A percentile compares a stretch with the other conserved stretches of the same genome.
phyloP scores from a whole-genome alignment of 441 rosid species.

The Metrosideros polymorpha region DNA sequence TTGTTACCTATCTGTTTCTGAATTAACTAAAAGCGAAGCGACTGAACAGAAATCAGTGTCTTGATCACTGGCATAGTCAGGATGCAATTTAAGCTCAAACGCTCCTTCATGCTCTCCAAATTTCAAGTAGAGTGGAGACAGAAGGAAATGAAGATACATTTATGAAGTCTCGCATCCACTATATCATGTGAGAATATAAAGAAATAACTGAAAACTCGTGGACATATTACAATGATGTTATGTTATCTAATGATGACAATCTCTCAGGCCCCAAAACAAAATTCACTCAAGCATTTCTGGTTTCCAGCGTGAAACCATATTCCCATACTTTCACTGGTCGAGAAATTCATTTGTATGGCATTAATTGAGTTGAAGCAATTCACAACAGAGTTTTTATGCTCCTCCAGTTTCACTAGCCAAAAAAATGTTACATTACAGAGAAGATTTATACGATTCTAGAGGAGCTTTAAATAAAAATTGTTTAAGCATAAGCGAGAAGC shows the following conservation, averaged over 20 bases:
- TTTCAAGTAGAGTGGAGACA: background rate
- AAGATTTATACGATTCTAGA: background rate
- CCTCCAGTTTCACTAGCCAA: background rate
- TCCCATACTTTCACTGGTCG: background rate
- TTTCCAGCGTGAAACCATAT: background rate
- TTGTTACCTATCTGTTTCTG: background rate
- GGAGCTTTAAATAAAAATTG: background rate
- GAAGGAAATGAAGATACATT: background rate
- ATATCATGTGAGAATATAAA: background rate
- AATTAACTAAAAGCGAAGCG: background rate
- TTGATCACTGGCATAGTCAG: background rate
- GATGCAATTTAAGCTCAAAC: background rate
- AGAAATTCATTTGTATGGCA: background rate
- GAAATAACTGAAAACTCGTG: background rate
- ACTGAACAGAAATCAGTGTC: background rate
- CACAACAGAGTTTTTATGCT: background rate
- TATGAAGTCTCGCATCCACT: background rate
- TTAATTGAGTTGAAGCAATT: background rate
- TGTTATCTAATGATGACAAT: background rate
- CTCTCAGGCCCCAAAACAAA: background rate
- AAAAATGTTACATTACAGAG: background rate
- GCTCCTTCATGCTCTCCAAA: background rate
- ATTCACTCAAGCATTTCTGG: background rate
- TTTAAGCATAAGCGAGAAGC: background rate
- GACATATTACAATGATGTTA: background rate